Evolutionary conservation across 306 rosid genomes (phyloP).

Genomic region (Quercus dentata): DNA sequence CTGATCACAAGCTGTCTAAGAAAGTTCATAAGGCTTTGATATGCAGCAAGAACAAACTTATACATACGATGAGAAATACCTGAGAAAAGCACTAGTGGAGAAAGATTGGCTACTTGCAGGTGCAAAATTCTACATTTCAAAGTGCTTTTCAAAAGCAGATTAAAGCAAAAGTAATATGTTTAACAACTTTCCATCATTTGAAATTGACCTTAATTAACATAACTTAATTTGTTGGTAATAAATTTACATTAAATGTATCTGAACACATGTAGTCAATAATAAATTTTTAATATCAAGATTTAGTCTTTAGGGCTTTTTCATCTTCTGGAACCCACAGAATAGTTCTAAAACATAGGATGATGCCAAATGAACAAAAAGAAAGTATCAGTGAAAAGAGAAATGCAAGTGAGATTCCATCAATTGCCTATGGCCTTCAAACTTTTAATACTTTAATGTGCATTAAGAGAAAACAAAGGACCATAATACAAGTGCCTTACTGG

Average conservation of each 20-base stretch:
- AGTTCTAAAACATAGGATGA: background rate
- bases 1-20: background rate
- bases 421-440: conserved; percentile 17
- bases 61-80: too few relatives aligned
- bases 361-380: background rate
- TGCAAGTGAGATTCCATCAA: conserved; percentile 14
- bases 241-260: background rate
- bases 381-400: background rate
- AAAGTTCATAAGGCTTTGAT: too few relatives aligned
- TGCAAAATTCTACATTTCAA: background rate
- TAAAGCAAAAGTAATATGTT: background rate
- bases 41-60: too few relatives aligned
- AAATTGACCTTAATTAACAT: background rate
- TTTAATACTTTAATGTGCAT: conserved; percentile 32
- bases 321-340: conserved; percentile 6
- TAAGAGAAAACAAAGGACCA: conserved; percentile 33
- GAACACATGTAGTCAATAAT: background rate
- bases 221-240: background rate
- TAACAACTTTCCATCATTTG: background rate
- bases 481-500: conserved; percentile 35
- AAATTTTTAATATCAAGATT: background rate
- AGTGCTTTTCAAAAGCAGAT: background rate
- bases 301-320: conserved; percentile 3
- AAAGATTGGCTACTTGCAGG: background rate
- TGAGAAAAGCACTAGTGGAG: background rate